A percentile compares a stretch with the other conserved stretches of the same genome.
Evolutionary conservation across 371 early-diverging fungal species (phyloP).

Genomic region (Zychaea mexicana): DNA sequence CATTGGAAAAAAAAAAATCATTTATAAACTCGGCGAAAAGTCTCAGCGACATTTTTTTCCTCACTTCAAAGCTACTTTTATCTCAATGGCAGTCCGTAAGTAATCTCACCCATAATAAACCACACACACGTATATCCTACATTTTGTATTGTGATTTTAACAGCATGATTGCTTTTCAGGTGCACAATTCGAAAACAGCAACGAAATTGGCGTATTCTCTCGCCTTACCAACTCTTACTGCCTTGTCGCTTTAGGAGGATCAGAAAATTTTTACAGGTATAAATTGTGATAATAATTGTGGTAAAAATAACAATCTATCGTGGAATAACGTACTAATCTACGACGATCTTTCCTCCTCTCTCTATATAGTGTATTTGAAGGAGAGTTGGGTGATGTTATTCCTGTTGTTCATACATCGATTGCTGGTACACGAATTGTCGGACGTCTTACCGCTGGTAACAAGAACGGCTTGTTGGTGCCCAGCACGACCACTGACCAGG

Average conservation of each 20-base stretch:
- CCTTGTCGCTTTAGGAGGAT: constrained; percentile 97
- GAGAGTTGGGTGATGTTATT: constrained; percentile 93
- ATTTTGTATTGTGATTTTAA: neutral
- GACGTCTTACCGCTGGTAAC: constrained; percentile 95
- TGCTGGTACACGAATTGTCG: constrained; percentile 98
- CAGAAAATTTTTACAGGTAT: constrained; percentile 97
- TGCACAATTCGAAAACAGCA: constrained; percentile 99
- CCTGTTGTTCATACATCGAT: constrained; percentile 99
- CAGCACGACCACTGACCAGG: constrained; percentile 98
- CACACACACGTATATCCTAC: neutral
- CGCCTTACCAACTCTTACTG: constrained; percentile 99
- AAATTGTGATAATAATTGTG: neutral
- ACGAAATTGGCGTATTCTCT: constrained; percentile 99
- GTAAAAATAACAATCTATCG: neutral
- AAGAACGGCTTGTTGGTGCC: constrained; percentile 98
- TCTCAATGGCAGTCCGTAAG: constrained; percentile 50
- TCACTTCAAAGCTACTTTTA: constrained; percentile 1
- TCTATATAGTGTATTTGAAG: constrained; percentile 85
- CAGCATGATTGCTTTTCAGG: constrained; percentile 38
- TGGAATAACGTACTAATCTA: too few relatives aligned
- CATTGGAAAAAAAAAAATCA: neutral
- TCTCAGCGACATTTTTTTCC: neutral
- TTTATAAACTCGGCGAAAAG: neutral
- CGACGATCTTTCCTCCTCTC: too few relatives aligned
- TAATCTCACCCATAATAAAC: neutral